Percentiles rank a stretch among this genome's conserved stretches.
Evolutionary conservation across 208 protist species (phyloP).

Genomic region (Leishmania guyanensis): DNA sequence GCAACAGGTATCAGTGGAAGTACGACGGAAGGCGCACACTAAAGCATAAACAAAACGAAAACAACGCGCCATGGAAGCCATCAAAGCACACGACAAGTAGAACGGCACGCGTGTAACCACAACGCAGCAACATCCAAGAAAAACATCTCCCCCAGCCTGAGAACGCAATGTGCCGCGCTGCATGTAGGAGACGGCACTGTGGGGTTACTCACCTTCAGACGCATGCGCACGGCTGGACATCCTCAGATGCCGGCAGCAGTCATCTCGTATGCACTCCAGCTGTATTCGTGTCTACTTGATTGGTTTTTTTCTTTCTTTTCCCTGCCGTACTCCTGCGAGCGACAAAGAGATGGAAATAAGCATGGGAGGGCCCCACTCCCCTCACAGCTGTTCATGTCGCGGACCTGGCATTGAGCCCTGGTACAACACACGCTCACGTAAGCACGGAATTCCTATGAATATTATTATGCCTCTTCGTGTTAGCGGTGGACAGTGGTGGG

Average conservation of each 20-base stretch:
- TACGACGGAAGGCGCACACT: not conserved
- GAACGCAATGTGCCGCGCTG: not conserved
- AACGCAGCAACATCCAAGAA: not conserved
- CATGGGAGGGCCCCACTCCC: too few relatives aligned
- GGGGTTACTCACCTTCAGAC: not conserved
- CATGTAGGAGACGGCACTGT: not conserved
- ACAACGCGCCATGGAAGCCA: not conserved
- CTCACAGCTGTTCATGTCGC: not conserved
- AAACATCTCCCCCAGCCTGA: not conserved
- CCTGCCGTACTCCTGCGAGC: not conserved
- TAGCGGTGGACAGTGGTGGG: conserved; percentile 18
- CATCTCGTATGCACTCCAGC: not conserved
- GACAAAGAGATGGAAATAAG: not conserved
- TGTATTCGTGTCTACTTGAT: not conserved
- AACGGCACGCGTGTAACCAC: not conserved
- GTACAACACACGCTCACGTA: not conserved
- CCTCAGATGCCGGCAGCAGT: not conserved
- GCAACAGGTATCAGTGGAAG: not conserved
- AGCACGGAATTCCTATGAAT: too few relatives aligned
- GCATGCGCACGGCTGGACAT: not conserved
- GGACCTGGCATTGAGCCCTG: not conserved
- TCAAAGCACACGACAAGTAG: not conserved
- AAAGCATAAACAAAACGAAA: not conserved
- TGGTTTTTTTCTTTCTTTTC: too few relatives aligned
- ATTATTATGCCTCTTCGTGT: not conserved